A percentile compares a stretch with the other conserved stretches of the same genome.
These are phyloP conservation scores for Nelumbo lutea DNA, from an alignment of 164 flowering plant species.

Conservation along the genomic window DNA sequence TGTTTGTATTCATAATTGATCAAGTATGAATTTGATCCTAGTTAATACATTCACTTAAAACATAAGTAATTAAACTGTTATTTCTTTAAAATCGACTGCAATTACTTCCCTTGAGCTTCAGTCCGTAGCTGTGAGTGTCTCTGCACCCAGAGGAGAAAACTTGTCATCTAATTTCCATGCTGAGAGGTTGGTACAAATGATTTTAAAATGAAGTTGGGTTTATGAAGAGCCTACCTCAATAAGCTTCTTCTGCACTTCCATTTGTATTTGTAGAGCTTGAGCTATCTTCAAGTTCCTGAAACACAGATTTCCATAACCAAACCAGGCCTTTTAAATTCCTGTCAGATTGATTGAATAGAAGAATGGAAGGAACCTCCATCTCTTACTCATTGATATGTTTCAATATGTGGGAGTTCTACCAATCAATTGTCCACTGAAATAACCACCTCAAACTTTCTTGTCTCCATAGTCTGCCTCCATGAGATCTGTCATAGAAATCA, in stretches of 20 bases:
- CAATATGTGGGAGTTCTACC: background rate
- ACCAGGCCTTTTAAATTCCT: background rate
- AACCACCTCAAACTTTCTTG: background rate
- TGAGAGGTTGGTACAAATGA: background rate
- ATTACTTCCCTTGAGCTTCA: slow-evolving; percentile 92
- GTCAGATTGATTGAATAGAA: background rate
- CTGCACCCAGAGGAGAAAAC: slow-evolving; percentile 57
- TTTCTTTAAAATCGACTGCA: slow-evolving; percentile 71
- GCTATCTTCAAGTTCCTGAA: slow-evolving; percentile 58
- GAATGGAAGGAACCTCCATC: background rate
- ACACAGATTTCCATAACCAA: slow-evolving; percentile 4
- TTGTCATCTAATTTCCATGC: too few species aligned
- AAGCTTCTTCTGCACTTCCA: slow-evolving; percentile 87
- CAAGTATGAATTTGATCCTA: too few species aligned
- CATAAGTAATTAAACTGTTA: too few species aligned
- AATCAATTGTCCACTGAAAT: background rate
- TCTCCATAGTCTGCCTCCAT: background rate
- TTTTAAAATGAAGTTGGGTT: background rate
- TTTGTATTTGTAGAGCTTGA: slow-evolving; percentile 73
- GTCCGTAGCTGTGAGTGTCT: slow-evolving; percentile 87
- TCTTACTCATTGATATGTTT: background rate
- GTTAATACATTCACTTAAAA: too few species aligned
- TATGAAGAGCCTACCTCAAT: slow-evolving; percentile 57
- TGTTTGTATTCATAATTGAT: too few species aligned
- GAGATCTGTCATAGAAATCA: background rate